Evolutionary conservation across 2,329 filamentous ascomycete genomes (phyloP), one percentile per base, ranked within the genome.

Genomic region (Nothophaeocryptopus gaeumannii): DNA sequence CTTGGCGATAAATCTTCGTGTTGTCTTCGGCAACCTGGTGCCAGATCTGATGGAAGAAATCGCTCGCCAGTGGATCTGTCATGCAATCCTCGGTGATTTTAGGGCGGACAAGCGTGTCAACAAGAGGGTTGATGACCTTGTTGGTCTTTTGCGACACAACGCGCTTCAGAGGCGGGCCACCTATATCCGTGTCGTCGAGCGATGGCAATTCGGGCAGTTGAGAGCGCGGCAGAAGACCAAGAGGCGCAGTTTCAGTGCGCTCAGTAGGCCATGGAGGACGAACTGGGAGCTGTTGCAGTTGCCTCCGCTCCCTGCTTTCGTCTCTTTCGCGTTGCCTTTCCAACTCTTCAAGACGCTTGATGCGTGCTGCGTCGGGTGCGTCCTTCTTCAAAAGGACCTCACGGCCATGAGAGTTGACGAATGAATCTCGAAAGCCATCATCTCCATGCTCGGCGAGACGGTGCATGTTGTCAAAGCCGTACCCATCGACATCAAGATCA

Each of bases 11-110:
- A 40, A 99, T 80, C 66, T 90, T 92, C 2, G 93, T 99, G 68
- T 99, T 99, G 74, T 97, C 97, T 56, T 87, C 84, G 1, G 93
- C 93, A 45, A 90, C 84, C 13, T 83, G 79, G 58, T 86, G 84
- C 95, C 95, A 99, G 1, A 89, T 84, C 55, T 95, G 88, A 39
- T 93, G 82, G 66, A 89, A 88, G 70, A 99, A 99, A 1, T 79
- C 74, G 46, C 89, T 80, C 50, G 85, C 84, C 35, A 99, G 72
- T 0, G 95, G 93, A 69, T 99, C 93, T 12, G 79, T 81, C 90
- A 99, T 99, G 71, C 92, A 97, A 67, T 97, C 88, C 61, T 91
- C 88, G 55, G 89, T 83, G 20, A 99, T 81, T 31, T 81, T 74
- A 0, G 89, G 88, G 14, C 79, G 80, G 50, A 81, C 81, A 61